Evolutionary conservation across 495 filamentous ascomycete genomes (phyloP), one percentile per base, ranked within the genome.

Genomic region (Amorphotheca resinae): DNA sequence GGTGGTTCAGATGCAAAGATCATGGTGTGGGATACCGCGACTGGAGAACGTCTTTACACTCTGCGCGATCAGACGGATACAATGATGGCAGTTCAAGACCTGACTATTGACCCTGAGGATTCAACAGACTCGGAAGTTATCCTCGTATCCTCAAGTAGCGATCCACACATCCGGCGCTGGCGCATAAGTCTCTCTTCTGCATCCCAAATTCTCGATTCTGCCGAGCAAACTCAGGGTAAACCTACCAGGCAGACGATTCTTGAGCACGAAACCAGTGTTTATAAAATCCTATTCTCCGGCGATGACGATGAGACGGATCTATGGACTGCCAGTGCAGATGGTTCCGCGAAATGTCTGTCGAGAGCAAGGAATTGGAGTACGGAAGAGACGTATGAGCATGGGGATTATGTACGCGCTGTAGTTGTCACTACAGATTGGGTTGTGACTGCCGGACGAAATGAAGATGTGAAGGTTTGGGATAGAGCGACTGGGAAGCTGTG

Each of bases 391-490:
- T 67, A 94, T 38, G 57, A 65, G 22, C 89, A 96, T 59, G 85
- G 86, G 0, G 91, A 89, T 53, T 95, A 88, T 54, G 88, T 95
- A 12, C 71, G 85, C 37, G 86, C 87, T 42, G 73, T 96, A 38
- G 65, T 83, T 12, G 73, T 83, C 17, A 73, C 68, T 2, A 76
- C 76, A 2, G 72, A 79, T n/a, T 88, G 82, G 81, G 73, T 89
- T n/a, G 65, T 93, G 16, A 95, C 88, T 0, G 87, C 79, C 0
- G 94, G 91, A 44, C 65, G 91, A 42, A 86, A 95, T 56, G 91
- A 98, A 61, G 77, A 93, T 45, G 71, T 98, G 37, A 80, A 89
- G 46, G 74, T 95, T 9, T 98, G 89, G 89, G 80, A 94, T 57
- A 55, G 59, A 31, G 32, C 65, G 52, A 84, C 72, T 37, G 91